Conservation (phyloP, 2,329 filamentous ascomycete genomes). For the Geosmithia putterillii region DNA sequence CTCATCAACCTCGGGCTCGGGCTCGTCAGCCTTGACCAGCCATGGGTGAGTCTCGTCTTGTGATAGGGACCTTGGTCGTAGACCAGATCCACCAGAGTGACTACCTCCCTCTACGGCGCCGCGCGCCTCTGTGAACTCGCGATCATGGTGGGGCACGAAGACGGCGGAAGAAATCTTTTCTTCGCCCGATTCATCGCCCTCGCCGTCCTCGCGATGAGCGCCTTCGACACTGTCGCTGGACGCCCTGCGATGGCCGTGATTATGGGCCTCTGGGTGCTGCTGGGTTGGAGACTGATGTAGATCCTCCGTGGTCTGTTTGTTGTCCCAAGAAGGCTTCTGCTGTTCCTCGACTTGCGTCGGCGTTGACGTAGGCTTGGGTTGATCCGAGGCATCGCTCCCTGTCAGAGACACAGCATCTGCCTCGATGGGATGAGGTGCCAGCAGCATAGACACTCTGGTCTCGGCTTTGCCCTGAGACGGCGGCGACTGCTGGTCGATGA, state of each 20-base stretch:
- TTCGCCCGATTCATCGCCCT: conserved; percentile 55
- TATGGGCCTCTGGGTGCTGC: conserved; percentile 9
- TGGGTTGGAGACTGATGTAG: conserved; percentile 4
- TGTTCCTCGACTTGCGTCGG: no score
- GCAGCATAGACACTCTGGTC: background rate
- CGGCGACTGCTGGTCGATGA: background rate
- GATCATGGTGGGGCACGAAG: conserved; percentile 66
- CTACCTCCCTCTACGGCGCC: conserved; percentile 11
- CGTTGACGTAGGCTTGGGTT: conserved; percentile 3
- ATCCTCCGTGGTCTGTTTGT: conserved; percentile 6
- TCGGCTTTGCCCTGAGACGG: background rate
- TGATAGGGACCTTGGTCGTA: conserved; percentile 29
- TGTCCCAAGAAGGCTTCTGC: conserved; percentile 7
- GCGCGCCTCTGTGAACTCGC: conserved; percentile 31
- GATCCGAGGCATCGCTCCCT: conserved; percentile 2
- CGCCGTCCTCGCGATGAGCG: conserved; percentile 25
- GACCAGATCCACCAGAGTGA: conserved; percentile 16
- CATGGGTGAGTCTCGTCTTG: conserved; percentile 32
- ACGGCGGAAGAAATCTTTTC: conserved; percentile 82
- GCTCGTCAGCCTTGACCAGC: conserved; percentile 46
- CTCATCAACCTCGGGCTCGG: conserved; percentile 19
- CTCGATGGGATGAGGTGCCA: conserved; percentile 1
- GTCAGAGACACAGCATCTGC: conserved; percentile 12
- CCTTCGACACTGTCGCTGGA: conserved; percentile 25
- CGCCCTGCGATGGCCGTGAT: conserved; percentile 17